Conservation (phyloP, 371 early-diverging fungal species). For the Saksenaea oblongispora region DNA sequence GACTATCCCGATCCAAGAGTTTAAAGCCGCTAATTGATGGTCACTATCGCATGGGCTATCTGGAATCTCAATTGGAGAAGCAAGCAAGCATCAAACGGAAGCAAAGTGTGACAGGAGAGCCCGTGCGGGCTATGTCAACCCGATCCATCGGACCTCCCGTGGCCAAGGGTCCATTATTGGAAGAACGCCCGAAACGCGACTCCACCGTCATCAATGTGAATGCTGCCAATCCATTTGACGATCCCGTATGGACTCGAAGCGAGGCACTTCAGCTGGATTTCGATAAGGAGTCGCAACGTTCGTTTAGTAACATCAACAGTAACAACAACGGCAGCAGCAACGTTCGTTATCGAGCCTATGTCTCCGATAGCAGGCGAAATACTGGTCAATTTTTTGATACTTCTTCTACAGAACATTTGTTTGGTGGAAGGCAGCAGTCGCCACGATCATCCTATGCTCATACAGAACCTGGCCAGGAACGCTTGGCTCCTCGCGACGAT, state of each 20-base stretch:
- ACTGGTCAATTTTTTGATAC: slow-evolving; percentile 15
- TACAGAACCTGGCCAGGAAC: not conserved
- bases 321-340: slow-evolving; percentile 3
- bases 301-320: not conserved
- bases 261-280: slow-evolving; percentile 10
- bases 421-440: slow-evolving; percentile 18
- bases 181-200: slow-evolving; percentile 4
- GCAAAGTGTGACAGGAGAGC: slow-evolving; percentile 4
- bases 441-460: slow-evolving; percentile 22
- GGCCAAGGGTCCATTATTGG: not conserved
- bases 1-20: slow-evolving; percentile 42
- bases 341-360: not conserved
- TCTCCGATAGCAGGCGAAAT: not conserved
- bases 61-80: slow-evolving; percentile 45
- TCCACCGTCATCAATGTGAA: slow-evolving; percentile 4
- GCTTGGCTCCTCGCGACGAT: slow-evolving; percentile 1
- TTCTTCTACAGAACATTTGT: slow-evolving; percentile 26
- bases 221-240: slow-evolving; percentile 37
- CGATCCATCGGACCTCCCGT: not conserved
- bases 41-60: slow-evolving; percentile 46
- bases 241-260: slow-evolving; percentile 38
- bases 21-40: slow-evolving; percentile 47
- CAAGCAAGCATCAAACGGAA: slow-evolving; percentile 27
- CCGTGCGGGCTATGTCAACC: not conserved
- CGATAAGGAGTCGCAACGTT: slow-evolving; percentile 9